A percentile compares a stretch with the other conserved stretches of the same genome.
phyloP scores from a whole-genome alignment of 2,329 filamentous ascomycete species.

The Scytalidium lignicola region DNA sequence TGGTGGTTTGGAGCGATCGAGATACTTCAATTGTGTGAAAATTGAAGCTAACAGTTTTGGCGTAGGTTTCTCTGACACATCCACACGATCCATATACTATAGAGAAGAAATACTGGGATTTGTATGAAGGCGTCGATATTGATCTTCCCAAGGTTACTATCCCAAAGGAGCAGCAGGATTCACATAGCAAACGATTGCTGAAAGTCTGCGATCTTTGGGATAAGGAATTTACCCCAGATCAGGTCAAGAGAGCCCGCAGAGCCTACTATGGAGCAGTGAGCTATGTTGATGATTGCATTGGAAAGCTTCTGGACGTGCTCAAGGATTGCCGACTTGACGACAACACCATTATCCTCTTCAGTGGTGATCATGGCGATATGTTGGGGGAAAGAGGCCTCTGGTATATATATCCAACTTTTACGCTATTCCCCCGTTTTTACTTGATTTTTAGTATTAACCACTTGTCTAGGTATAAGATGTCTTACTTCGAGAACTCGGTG shows the following conservation, averaged over 20 bases:
- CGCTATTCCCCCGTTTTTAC: background rate
- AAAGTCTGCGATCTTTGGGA: conserved; percentile 85
- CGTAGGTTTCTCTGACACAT: conserved; percentile 77
- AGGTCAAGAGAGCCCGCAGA: conserved; percentile 77
- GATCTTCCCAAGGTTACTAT: conserved; percentile 74
- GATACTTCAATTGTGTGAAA: background rate
- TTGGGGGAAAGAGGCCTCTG: conserved; percentile 85
- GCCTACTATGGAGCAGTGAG: conserved; percentile 92
- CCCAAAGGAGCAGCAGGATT: conserved; percentile 74
- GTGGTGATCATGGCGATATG: conserved; percentile 94
- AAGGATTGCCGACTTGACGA: conserved; percentile 75
- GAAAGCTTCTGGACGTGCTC: conserved; percentile 71
- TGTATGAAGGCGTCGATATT: conserved; percentile 86
- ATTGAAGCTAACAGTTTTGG: background rate
- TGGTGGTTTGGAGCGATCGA: no score
- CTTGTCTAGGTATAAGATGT: conserved; percentile 74
- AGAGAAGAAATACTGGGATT: conserved; percentile 87
- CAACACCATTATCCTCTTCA: conserved; percentile 88
- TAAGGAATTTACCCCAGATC: conserved; percentile 76
- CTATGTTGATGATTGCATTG: conserved; percentile 91
- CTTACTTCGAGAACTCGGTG: conserved; percentile 87
- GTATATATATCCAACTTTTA: conserved; percentile 34
- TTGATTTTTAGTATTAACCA: conserved; percentile 1
- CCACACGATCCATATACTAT: conserved; percentile 95
- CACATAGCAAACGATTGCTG: conserved; percentile 80